Evolutionary conservation across 352 stramenopile genomes (phyloP).

Genomic region (Globisporangium perplexum): DNA sequence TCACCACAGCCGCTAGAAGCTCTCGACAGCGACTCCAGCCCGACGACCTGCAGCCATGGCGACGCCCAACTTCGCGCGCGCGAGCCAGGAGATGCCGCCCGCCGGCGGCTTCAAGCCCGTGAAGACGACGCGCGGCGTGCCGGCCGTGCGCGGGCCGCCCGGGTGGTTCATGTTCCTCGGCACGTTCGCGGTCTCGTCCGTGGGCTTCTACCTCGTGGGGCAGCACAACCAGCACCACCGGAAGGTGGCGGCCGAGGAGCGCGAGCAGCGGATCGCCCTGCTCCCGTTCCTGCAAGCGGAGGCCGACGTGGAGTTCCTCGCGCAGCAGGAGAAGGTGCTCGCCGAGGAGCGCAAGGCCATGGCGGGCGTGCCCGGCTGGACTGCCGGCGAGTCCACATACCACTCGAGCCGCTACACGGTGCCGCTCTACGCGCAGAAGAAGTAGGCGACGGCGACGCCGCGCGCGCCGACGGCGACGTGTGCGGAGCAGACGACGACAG

Average conservation of each 20-base stretch:
- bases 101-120: constrained; percentile 67
- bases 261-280: constrained; percentile 90
- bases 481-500: background rate
- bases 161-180: constrained; percentile 77
- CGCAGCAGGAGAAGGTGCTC: constrained; percentile 85
- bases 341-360: constrained; percentile 93
- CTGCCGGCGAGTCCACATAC: constrained; percentile 85
- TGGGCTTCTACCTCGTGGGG: constrained; percentile 71
- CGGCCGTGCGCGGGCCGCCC: constrained; percentile 59
- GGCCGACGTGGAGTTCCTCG: constrained; percentile 89
- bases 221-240: constrained; percentile 75
- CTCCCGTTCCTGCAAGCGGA: constrained; percentile 94
- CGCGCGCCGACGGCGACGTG: no score
- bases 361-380: constrained; percentile 93
- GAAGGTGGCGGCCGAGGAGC: constrained; percentile 74
- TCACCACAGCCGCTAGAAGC: no score
- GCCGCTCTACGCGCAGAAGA: constrained; percentile 76
- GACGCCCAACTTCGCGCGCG: constrained; percentile 68
- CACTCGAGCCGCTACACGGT: constrained; percentile 81
- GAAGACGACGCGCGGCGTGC: constrained; percentile 61
- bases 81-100: constrained; percentile 84
- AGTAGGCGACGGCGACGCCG: constrained; percentile 26
- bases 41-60: constrained; percentile 33
- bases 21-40: no score
- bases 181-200: constrained; percentile 63